Conservation (phyloP, 768 basidiomycete species). For the Leucocoprinus birnbaumii region DNA sequence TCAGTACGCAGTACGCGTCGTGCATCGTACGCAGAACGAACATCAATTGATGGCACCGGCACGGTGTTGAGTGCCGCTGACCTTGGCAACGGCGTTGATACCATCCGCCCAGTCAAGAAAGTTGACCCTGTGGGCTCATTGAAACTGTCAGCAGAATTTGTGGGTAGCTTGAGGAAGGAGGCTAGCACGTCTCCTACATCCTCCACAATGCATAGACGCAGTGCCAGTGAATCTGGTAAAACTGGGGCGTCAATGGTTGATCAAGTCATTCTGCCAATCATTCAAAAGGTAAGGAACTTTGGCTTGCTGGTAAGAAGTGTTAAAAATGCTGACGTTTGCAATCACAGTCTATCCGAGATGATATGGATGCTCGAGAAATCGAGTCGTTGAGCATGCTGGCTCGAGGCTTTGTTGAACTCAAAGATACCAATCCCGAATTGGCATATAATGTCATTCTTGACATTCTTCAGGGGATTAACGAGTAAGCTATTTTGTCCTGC, state of each 20-base stretch:
- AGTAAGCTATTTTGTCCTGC: conserved; percentile 49
- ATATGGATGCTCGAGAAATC: conserved; percentile 86
- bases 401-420: conserved; percentile 85
- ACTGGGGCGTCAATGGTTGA: conserved; percentile 73
- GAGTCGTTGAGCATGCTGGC: conserved; percentile 89
- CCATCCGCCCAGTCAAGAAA: conserved; percentile 91
- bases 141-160: conserved; percentile 74
- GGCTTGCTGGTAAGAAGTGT: not conserved
- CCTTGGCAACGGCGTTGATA: conserved; percentile 84
- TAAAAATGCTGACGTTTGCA: not conserved
- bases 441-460: conserved; percentile 89
- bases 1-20: conserved; percentile 62
- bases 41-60: conserved; percentile 57
- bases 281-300: conserved; percentile 58
- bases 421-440: conserved; percentile 77
- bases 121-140: conserved; percentile 80
- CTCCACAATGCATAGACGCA: conserved; percentile 50
- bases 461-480: conserved; percentile 86
- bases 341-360: conserved; percentile 72
- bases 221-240: conserved; percentile 53
- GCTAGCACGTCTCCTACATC: conserved; percentile 34
- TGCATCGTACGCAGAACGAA: conserved; percentile 78
- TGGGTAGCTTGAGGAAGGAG: conserved; percentile 69
- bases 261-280: conserved; percentile 78
- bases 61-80: conserved; percentile 80